Evolutionary conservation across 2,329 filamentous ascomycete genomes (phyloP), one percentile per base, ranked within the genome.

Genomic region (Xylaria sp.): DNA sequence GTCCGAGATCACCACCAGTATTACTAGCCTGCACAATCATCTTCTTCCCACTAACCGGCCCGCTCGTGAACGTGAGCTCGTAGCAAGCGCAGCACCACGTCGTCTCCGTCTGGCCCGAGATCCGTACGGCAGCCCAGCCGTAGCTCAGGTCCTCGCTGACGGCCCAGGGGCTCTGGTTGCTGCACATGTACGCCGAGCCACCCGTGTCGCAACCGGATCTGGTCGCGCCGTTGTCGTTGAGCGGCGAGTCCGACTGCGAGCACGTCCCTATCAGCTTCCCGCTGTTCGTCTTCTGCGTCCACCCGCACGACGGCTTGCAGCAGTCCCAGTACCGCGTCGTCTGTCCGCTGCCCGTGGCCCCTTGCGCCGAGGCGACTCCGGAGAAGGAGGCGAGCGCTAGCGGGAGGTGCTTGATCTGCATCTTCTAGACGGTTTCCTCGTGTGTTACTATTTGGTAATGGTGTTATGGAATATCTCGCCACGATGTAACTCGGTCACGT

Each of bases 271-370:
- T 85, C 15, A 87, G 84, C 58, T 76, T 75, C 66, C 78, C 80
- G 76, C 88, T 83, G 46, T 81, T 69, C 15, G 85, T 87, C 77
- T 91, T 91, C 62, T 78, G 83, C 13, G 82, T 76, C 89, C 89
- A 88, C 3, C 83, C 83, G 77, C 89, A 92, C 23, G 87, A 90
- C 28, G 89, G 86, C 82, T 93, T 92, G 81, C 90, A 92, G 82
- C 90, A 92, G 77, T 92, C 90, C 85, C 87, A 86, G 76, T 86
- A 87, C 67, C 84, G 75, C 34, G 78, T 81, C 59, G 79, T 80
- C 56, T 71, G 61, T 2, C 76, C 76, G 28, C 60, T 67, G 34
- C 76, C 75, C 10, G 76, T 76, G 2, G 74, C 72, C 5, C 74
- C 75, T 63, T 76, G 74, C 8, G 66, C 69, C 45, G 72, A 58